Percentiles rank a stretch among this genome's conserved stretches.
Evolutionary conservation across 108 stramenopile species (phyloP).

Genomic region (Cyclotella sp.): DNA sequence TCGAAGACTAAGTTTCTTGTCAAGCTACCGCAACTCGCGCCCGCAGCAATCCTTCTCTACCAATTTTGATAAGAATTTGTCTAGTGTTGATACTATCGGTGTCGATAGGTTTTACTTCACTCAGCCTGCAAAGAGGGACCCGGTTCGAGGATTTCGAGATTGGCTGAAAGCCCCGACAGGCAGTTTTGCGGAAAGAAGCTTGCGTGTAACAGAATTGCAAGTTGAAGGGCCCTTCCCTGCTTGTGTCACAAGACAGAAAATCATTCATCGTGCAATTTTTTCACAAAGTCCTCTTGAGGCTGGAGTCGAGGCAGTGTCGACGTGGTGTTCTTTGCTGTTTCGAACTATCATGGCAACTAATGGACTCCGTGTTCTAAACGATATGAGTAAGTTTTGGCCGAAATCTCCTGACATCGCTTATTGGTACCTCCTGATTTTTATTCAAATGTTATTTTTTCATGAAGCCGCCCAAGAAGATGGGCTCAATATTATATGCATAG

Average conservation of each 20-base stretch:
- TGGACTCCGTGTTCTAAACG: slow-evolving; percentile 76
- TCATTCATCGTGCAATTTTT: slow-evolving; percentile 81
- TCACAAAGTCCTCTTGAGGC: slow-evolving; percentile 87
- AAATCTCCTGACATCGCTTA: neutral
- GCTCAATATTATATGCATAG: slow-evolving; percentile 62
- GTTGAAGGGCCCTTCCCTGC: slow-evolving; percentile 84
- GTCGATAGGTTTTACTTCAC: slow-evolving; percentile 86
- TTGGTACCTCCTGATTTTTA: neutral
- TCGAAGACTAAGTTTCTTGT: slow-evolving; percentile 31
- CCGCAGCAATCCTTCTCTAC: slow-evolving; percentile 21
- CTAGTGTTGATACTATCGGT: slow-evolving; percentile 62
- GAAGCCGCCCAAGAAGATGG: slow-evolving; percentile 14
- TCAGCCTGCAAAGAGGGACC: slow-evolving; percentile 77
- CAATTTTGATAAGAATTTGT: slow-evolving; percentile 30
- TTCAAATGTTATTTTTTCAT: neutral
- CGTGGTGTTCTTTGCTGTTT: slow-evolving; percentile 90
- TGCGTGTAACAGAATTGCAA: slow-evolving; percentile 82
- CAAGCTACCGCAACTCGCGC: slow-evolving; percentile 23
- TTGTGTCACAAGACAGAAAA: slow-evolving; percentile 82
- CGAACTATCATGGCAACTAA: slow-evolving; percentile 86
- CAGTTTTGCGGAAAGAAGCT: slow-evolving; percentile 76
- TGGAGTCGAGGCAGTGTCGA: slow-evolving; percentile 79
- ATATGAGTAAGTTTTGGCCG: slow-evolving; percentile 2
- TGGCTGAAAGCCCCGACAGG: slow-evolving; percentile 74
- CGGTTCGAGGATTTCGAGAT: slow-evolving; percentile 63